Conservation (phyloP, 139 green algal genomes). For the Asterochloris erici region DNA sequence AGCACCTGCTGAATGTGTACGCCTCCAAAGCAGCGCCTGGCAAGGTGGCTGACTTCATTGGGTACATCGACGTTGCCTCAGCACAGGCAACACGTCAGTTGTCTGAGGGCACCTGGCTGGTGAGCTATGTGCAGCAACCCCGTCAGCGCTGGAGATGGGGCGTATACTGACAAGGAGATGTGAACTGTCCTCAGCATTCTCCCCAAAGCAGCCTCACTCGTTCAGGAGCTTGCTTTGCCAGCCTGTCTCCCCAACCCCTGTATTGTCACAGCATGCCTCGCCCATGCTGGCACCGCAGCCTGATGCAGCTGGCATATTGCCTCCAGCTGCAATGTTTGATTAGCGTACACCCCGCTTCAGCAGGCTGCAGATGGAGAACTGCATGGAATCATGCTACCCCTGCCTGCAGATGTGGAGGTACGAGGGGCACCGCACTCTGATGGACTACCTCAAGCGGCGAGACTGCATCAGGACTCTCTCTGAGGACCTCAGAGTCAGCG, state of each 20-base stretch:
- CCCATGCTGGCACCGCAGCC: too few relatives aligned
- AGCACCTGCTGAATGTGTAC: slow-evolving; percentile 83
- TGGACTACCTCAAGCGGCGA: slow-evolving; percentile 60
- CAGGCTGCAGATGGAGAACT: too few relatives aligned
- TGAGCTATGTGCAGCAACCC: slow-evolving; percentile 22
- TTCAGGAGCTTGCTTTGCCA: too few relatives aligned
- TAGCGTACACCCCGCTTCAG: too few relatives aligned
- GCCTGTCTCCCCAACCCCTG: too few relatives aligned
- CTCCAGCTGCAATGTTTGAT: too few relatives aligned
- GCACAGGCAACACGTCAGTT: slow-evolving; percentile 45
- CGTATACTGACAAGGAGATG: too few relatives aligned
- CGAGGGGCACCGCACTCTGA: slow-evolving; percentile 71
- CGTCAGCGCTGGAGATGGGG: too few relatives aligned
- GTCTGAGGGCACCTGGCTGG: slow-evolving; percentile 74
- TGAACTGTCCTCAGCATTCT: too few relatives aligned
- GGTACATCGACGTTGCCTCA: slow-evolving; percentile 60
- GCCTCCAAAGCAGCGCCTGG: slow-evolving; percentile 48
- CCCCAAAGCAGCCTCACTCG: too few relatives aligned
- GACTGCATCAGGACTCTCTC: slow-evolving; percentile 65
- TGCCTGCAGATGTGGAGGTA: slow-evolving; percentile 74
- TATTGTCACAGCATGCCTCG: too few relatives aligned
- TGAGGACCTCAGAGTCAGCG: slow-evolving; percentile 53
- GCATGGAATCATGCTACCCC: background rate
- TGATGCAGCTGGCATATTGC: too few relatives aligned
- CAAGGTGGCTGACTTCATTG: slow-evolving; percentile 71